Evolutionary conservation across 2,329 filamentous ascomycete species (phyloP).

Genomic region (Trichoderma sp.): DNA sequence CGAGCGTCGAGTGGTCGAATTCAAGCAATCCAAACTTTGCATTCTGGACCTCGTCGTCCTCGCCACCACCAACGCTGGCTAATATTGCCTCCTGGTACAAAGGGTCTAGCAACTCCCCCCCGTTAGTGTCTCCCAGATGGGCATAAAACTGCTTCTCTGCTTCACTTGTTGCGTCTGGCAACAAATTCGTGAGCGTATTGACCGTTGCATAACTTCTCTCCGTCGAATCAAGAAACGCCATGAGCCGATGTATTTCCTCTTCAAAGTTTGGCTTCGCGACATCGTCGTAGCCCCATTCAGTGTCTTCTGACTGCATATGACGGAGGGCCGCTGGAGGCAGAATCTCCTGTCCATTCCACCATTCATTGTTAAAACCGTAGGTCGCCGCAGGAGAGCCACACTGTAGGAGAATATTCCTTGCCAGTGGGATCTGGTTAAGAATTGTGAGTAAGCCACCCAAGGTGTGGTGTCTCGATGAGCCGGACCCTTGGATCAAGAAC

Average conservation of each 20-base stretch:
- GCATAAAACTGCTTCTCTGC: conserved; percentile 46
- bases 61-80: conserved; percentile 27
- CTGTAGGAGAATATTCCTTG: conserved; percentile 53
- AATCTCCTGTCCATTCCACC: conserved; percentile 60
- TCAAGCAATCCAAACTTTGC: conserved; percentile 43
- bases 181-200: conserved; percentile 43
- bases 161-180: conserved; percentile 33
- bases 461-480: conserved; percentile 37
- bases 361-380: conserved; percentile 56
- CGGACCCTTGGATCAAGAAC: conserved; percentile 44
- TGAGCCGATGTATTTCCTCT: conserved; percentile 58
- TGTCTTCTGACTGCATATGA: conserved; percentile 32
- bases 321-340: conserved; percentile 37
- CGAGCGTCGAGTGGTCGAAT: conserved; percentile 35
- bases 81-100: conserved; percentile 35
- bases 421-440: conserved; percentile 56
- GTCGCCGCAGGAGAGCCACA: conserved; percentile 39
- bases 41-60: conserved; percentile 30
- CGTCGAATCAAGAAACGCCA: conserved; percentile 61
- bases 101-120: conserved; percentile 28
- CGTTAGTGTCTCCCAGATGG: conserved; percentile 34
- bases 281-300: conserved; percentile 29
- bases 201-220: conserved; percentile 58
- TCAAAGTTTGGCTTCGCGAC: conserved; percentile 37
- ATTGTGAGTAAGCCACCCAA: conserved; percentile 57